Evolutionary conservation across 805 yeast genomes (phyloP).

Genomic region (Phaffomyces thermotolerans): DNA sequence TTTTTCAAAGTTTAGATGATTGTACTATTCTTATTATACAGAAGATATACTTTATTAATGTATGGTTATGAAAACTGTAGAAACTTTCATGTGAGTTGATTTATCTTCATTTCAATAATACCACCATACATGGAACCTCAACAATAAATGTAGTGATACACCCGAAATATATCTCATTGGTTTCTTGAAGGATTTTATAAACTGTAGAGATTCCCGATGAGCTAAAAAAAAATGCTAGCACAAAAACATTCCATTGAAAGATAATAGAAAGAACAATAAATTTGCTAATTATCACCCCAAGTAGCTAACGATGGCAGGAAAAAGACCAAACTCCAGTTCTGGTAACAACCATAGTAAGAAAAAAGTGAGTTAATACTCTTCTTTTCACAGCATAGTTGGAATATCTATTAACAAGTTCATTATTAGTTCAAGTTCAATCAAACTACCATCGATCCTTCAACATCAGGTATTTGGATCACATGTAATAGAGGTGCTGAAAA

Average conservation of each 20-base stretch:
- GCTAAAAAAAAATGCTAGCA: neutral
- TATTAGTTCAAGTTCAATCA: conserved; percentile 34
- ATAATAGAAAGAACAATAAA: neutral
- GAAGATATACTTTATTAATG: too few relatives aligned
- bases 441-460: conserved; percentile 70
- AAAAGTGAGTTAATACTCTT: neutral
- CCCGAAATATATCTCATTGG: too few relatives aligned
- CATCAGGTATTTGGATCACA: conserved; percentile 84
- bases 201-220: neutral
- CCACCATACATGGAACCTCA: too few relatives aligned
- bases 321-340: neutral
- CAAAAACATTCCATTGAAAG: neutral
- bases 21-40: neutral
- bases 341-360: neutral
- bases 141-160: too few relatives aligned
- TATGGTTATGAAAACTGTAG: too few relatives aligned
- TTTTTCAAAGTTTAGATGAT: conserved; percentile 6
- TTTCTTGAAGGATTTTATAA: too few relatives aligned
- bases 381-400: too few relatives aligned
- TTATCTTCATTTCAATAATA: too few relatives aligned
- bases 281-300: neutral
- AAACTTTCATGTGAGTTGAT: too few relatives aligned
- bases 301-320: neutral
- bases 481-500: conserved; percentile 78
- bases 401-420: neutral